A percentile compares a stretch with the other conserved stretches of the same genome.
phyloP scores from a whole-genome alignment of 75 land plant genomes.

The Cupressus sempervirens region DNA sequence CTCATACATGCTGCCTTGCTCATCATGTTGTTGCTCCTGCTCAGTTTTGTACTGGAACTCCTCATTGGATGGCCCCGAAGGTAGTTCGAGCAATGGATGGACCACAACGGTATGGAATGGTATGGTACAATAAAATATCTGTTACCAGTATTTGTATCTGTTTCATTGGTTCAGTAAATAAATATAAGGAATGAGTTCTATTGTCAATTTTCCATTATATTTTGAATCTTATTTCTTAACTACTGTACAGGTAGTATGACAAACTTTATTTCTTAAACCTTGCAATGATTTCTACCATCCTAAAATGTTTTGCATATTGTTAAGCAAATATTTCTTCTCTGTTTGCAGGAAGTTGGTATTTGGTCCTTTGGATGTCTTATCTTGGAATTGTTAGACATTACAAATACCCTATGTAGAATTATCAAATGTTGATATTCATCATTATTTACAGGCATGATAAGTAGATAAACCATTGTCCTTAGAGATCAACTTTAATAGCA shows the following conservation, averaged over 20 bases:
- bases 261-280: background rate
- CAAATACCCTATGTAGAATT: slow-evolving; percentile 65
- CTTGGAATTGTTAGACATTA: slow-evolving; percentile 69
- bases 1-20: slow-evolving; percentile 85
- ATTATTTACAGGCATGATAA: slow-evolving; percentile 52
- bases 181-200: too few species aligned
- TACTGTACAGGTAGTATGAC: too few species aligned
- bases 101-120: slow-evolving; percentile 74
- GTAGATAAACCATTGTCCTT: too few species aligned
- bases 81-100: slow-evolving; percentile 74
- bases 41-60: slow-evolving; percentile 88
- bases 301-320: too few species aligned
- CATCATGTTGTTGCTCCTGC: slow-evolving; percentile 77
- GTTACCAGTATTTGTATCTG: background rate
- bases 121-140: slow-evolving; percentile 18
- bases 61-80: slow-evolving; percentile 98
- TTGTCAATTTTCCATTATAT: too few species aligned
- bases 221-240: too few species aligned
- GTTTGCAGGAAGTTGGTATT: slow-evolving; percentile 86
- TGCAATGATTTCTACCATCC: background rate
- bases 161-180: too few species aligned
- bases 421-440: slow-evolving; percentile 53
- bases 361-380: slow-evolving; percentile 98
- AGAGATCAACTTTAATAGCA: too few species aligned
- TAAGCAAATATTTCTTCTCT: background rate